These are phyloP conservation scores for Vanrija sp. DNA, from an alignment of 1,284 basidiomycete genomes.

Conservation along the genomic window DNA sequence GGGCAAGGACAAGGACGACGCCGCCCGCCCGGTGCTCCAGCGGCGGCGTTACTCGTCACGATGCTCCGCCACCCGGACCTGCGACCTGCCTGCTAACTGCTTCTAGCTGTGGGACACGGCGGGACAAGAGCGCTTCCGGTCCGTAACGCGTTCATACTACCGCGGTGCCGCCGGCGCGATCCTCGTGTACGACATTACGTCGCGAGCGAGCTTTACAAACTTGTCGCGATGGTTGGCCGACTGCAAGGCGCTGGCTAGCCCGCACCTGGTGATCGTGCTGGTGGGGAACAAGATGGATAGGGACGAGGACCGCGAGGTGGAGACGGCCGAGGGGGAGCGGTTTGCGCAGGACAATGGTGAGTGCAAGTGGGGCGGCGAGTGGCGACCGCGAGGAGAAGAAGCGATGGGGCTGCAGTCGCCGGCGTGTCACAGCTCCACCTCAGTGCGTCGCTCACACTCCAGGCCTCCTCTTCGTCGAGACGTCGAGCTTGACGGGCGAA, in stretches of 20 bases:
- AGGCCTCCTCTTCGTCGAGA: constrained; percentile 90
- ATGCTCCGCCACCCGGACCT: not conserved
- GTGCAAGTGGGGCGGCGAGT: constrained; percentile 11
- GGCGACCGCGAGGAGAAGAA: not conserved
- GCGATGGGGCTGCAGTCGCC: too few relatives aligned
- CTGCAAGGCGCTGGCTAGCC: constrained; percentile 75
- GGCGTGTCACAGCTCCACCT: not conserved
- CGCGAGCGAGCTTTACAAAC: constrained; percentile 63
- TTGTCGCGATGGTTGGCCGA: constrained; percentile 85
- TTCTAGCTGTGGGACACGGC: constrained; percentile 92
- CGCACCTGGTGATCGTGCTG: constrained; percentile 81
- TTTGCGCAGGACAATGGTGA: constrained; percentile 93
- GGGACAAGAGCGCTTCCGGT: constrained; percentile 89
- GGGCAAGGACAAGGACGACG: not conserved
- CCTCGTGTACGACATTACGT: constrained; percentile 93
- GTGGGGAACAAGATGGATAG: constrained; percentile 94
- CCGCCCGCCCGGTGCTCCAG: too few relatives aligned
- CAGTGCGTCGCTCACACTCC: not conserved
- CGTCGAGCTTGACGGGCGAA: constrained; percentile 85
- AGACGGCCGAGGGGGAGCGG: constrained; percentile 85
- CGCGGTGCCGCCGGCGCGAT: constrained; percentile 91
- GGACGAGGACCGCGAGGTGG: constrained; percentile 90
- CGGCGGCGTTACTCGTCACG: too few relatives aligned
- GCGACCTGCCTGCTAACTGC: too few relatives aligned
- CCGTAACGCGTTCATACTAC: constrained; percentile 96